A percentile compares a stretch with the other conserved stretches of the same genome.
Evolutionary conservation across 2,329 filamentous ascomycete species (phyloP).

Genomic region (Hawksworthiomyces lignivorus): DNA sequence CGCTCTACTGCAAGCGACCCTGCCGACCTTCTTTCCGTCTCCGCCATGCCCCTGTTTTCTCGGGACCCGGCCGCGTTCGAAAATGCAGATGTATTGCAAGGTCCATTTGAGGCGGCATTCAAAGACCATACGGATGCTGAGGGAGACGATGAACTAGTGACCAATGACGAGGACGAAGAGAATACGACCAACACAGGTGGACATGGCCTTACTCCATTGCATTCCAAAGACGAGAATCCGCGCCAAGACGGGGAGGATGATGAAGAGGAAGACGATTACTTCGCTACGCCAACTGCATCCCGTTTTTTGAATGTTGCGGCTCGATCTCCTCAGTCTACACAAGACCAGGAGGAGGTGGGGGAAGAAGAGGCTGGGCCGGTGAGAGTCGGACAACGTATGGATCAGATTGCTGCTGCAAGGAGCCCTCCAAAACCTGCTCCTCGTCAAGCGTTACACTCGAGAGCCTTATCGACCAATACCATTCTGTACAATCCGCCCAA

Average conservation of each 20-base stretch:
- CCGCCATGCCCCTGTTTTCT: conserved; percentile 28
- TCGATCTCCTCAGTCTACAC: conserved; percentile 15
- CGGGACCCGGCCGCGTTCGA: conserved; percentile 24
- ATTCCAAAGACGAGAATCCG: background rate
- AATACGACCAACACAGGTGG: conserved; percentile 12
- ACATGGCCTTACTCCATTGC: conserved; percentile 3
- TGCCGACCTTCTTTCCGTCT: conserved; percentile 50
- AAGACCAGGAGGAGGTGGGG: conserved; percentile 15
- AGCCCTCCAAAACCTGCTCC: conserved; percentile 6
- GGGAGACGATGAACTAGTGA: conserved; percentile 83
- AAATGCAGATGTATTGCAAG: conserved; percentile 11
- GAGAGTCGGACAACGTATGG: background rate
- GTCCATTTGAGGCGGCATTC: conserved; percentile 29
- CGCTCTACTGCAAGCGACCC: conserved; percentile 57
- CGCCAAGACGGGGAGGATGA: conserved; percentile 21
- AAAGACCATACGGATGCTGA: conserved; percentile 71
- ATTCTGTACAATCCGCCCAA: conserved; percentile 68
- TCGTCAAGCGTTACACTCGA: conserved; percentile 46
- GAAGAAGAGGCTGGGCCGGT: background rate
- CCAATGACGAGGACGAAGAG: conserved; percentile 62
- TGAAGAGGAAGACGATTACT: conserved; percentile 42
- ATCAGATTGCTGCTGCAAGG: background rate
- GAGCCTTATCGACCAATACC: conserved; percentile 73
- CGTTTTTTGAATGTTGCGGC: conserved; percentile 13
- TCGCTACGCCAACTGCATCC: conserved; percentile 40